Evolutionary conservation across 176 grass and related monocot species (phyloP), one percentile per base, ranked within the genome.

Genomic region (Oryza rufipogon): DNA sequence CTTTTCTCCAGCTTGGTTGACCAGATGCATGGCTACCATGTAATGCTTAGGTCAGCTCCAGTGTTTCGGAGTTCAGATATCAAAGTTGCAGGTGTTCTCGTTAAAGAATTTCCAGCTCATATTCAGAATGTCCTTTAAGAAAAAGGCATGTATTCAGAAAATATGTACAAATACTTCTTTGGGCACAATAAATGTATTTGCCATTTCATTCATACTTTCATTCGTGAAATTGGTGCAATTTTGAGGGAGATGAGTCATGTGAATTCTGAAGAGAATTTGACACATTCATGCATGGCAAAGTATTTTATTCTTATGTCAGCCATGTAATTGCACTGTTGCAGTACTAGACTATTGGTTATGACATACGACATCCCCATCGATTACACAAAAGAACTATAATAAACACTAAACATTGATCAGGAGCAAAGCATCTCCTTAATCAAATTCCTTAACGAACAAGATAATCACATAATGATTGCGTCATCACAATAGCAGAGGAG

Each of bases 401-500:
- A 6, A 68, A 42, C 54, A 23, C 3, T 19, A 61, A 70, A 5
- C 68, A 82, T 70, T 8, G 39, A 41, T 44, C 61, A 87, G 79
- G 71, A 47, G 34, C 34, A 81, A 65, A 46, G 28, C 47, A 36
- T 30, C 66, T 48, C 38, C 73, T 69, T 70, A 79, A 41, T 46
- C 30, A 64, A 19, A 15, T 76, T 10, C 12, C 68, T 86, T 90
- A 0, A 2, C 2, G 30, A 48, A 3, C 14, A 91, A 87, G 84
- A n/a, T 71, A 87, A 70, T 79, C 68, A 15, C 69, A 80, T 90
- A 67, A 90, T 90, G 89, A 90, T 87, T 87, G 89, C 80, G 41
- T 75, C 89, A 87, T 32, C 87, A 81, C 89, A 87, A 23, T 77
- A 70, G 33, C 22, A 78, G 8, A 83, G 47, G 41, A 41, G n/a